Evolutionary conservation across 441 rosid genomes (phyloP).

Genomic region (Sinapis alba): DNA sequence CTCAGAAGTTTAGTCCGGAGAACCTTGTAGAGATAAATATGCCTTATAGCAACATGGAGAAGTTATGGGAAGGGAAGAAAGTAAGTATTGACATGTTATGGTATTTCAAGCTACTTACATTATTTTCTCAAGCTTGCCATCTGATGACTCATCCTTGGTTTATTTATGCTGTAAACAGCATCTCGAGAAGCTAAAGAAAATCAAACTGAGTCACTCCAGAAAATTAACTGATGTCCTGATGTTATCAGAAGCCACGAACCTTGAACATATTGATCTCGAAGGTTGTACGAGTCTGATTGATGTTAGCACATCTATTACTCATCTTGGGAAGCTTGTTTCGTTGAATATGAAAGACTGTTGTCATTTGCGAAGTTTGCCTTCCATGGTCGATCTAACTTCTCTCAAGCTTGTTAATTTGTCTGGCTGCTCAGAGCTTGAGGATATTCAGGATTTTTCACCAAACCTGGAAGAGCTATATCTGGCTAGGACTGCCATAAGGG

Average conservation of each 20-base stretch:
- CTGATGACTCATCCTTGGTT: not conserved
- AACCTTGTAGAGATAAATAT: slow-evolving; percentile 34
- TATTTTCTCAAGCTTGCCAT: not conserved
- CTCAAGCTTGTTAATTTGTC: slow-evolving; percentile 12
- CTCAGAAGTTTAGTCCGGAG: not conserved
- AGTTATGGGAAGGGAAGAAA: slow-evolving; percentile 30
- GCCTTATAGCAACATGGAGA: slow-evolving; percentile 29
- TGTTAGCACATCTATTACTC: slow-evolving; percentile 17
- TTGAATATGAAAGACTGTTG: slow-evolving; percentile 20
- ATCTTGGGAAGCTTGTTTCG: slow-evolving; percentile 2
- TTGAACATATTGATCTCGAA: slow-evolving; percentile 25
- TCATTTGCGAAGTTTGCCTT: not conserved
- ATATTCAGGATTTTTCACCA: slow-evolving; percentile 17
- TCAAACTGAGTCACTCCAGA: slow-evolving; percentile 16
- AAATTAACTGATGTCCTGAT: not conserved
- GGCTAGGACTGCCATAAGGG: slow-evolving; percentile 10
- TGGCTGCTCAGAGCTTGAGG: slow-evolving; percentile 15
- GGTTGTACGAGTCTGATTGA: slow-evolving; percentile 27
- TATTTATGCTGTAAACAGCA: slow-evolving; percentile 8
- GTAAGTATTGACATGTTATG: slow-evolving; percentile 25
- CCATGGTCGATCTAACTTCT: slow-evolving; percentile 11
- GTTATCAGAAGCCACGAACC: slow-evolving; percentile 16
- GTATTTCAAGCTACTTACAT: not conserved
- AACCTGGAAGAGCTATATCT: slow-evolving; percentile 13
- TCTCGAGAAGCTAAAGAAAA: slow-evolving; percentile 13